phyloP scores from a whole-genome alignment of 2,329 filamentous ascomycete species.

The Pseudocercospora fijiensis region DNA sequence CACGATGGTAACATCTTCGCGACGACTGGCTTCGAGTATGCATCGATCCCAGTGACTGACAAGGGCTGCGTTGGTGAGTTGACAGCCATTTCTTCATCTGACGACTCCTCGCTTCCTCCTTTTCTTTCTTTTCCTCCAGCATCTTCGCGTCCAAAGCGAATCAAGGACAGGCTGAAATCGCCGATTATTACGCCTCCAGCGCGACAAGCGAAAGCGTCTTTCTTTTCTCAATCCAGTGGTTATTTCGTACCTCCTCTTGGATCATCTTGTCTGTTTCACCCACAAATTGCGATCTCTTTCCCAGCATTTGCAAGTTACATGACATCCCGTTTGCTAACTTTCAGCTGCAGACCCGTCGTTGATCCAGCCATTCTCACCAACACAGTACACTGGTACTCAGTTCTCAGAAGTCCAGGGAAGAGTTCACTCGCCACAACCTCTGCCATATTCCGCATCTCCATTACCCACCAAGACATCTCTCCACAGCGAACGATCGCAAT shows the following conservation, averaged over 20 bases:
- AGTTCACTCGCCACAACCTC: conserved; percentile 43
- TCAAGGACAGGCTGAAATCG: conserved; percentile 21
- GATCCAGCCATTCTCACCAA: conserved; percentile 53
- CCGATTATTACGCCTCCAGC: conserved; percentile 11
- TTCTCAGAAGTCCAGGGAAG: conserved; percentile 42
- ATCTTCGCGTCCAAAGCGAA: conserved; percentile 18
- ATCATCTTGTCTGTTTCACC: conserved; percentile 45
- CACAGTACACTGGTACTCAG: conserved; percentile 44
- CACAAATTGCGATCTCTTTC: conserved; percentile 26
- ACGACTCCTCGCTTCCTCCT: conserved; percentile 28
- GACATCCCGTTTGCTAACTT: conserved; percentile 12
- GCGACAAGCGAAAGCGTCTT: conserved; percentile 19
- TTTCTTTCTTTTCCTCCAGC: neutral
- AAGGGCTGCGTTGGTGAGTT: conserved; percentile 55
- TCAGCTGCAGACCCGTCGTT: conserved; percentile 55
- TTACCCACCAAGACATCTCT: conserved; percentile 58
- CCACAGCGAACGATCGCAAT: conserved; percentile 44
- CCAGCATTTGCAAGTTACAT: conserved; percentile 1
- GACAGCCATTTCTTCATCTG: conserved; percentile 41
- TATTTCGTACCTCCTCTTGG: conserved; percentile 40
- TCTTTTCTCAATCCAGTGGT: conserved; percentile 40
- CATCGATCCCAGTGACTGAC: conserved; percentile 48
- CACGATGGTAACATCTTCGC: conserved; percentile 56
- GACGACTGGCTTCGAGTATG: conserved; percentile 57
- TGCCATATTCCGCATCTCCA: conserved; percentile 58